phyloP scores from a whole-genome alignment of 805 yeast genomes.

The Kregervanrija pseudodelftensis region DNA sequence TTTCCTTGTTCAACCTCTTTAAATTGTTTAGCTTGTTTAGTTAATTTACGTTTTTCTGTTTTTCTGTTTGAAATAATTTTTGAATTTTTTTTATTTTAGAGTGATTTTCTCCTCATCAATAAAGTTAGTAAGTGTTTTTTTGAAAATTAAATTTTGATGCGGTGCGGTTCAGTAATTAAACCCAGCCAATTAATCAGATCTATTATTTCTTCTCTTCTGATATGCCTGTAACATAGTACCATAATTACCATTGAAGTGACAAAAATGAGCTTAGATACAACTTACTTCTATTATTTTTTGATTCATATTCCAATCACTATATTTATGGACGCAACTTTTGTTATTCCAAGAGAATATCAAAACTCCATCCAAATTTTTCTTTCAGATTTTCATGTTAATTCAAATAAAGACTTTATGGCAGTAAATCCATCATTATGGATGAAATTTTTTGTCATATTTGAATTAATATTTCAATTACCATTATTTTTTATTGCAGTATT shows the following conservation, averaged over 20 bases:
- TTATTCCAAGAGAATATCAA: constrained; percentile 48
- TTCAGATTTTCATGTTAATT: constrained; percentile 49
- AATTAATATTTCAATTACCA: constrained; percentile 73
- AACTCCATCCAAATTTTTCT: constrained; percentile 41
- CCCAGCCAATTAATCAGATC: no score
- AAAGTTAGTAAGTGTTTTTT: no score
- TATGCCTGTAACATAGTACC: no score
- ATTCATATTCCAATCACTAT: constrained; percentile 73
- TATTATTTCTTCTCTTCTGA: no score
- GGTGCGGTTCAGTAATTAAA: no score
- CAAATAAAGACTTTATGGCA: constrained; percentile 65
- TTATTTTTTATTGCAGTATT: constrained; percentile 48
- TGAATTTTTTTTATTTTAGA: no score
- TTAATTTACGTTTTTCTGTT: no score
- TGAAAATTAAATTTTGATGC: no score
- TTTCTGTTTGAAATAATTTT: no score
- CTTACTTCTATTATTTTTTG: constrained; percentile 28
- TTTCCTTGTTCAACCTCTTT: no score
- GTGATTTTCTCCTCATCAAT: no score
- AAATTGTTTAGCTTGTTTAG: no score
- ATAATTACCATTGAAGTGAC: neutral
- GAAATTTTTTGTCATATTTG: constrained; percentile 60
- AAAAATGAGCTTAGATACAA: constrained; percentile 13
- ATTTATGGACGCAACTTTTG: constrained; percentile 66
- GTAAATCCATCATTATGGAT: constrained; percentile 59